Evolutionary conservation across 202 grass and related monocot genomes (phyloP), one percentile per base, ranked within the genome.

Genomic region (Carex arenaria): DNA sequence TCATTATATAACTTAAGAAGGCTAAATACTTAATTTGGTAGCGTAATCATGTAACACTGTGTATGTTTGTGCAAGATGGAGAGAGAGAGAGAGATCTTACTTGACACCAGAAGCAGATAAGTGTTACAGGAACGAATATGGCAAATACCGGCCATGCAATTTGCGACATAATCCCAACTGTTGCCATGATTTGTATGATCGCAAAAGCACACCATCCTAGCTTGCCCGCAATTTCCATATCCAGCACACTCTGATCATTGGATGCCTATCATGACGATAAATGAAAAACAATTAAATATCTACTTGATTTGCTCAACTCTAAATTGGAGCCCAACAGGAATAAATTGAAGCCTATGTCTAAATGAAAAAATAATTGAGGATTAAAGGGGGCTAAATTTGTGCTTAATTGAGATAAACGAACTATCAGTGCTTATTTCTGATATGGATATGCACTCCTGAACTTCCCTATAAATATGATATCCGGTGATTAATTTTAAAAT

Each of bases 141-240:
- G 73, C 89, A 84, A 98, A 95, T 78, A 98, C 91, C 65, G 91
- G 96, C 96, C 96, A 98, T 76, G 96, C 96, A 74, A 98, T 89
- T 19, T 98, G 96, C 23, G 96, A 98, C 96, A 98, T 98, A 14
- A 98, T 91, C 3, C 73, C 89, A 84, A 98, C 86, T 60, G 96
- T 98, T 14, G 90, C 96, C n/a, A 95, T 61, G 69, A 93, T 89
- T 81, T 93, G 93, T 92, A 98, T 93, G 52, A 92, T 66, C 54
- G 89, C 84, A 89, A 98, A 95, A 28, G 86, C 88, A 17, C 88
- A 90, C 96, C 91, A 95, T 20, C 93, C 96, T 82, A 98, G 87
- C 47, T 78, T 98, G 84, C 79, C 88, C 72, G 86, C 72, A 84
- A 95, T 92, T 89, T 98, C 86, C 19, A 93, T 66, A 89, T 98